Evolutionary conservation across 2,329 filamentous ascomycete genomes (phyloP).

Genomic region (Mollisiaceae sp.): DNA sequence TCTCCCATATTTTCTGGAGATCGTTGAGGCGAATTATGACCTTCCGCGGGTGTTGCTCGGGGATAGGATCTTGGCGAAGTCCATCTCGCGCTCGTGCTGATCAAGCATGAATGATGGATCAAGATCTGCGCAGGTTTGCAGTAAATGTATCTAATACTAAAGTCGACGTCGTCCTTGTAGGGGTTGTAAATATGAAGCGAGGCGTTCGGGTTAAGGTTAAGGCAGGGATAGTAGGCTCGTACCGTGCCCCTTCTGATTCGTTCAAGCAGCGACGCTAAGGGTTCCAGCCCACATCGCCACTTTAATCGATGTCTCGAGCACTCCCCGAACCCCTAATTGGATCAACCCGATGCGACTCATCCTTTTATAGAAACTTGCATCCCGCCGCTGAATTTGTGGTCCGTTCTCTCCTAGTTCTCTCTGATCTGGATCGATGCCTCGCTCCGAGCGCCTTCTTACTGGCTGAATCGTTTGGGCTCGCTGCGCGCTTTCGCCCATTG

Average conservation of each 20-base stretch:
- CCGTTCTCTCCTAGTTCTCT: not conserved
- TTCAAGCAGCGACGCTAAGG: not conserved
- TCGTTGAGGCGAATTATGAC: too few species aligned
- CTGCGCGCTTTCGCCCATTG: not conserved
- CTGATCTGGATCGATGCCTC: not conserved
- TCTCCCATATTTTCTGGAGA: too few species aligned
- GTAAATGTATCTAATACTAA: too few species aligned
- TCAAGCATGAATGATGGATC: too few species aligned
- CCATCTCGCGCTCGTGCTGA: too few species aligned
- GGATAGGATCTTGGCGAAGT: too few species aligned
- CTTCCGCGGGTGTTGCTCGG: too few species aligned
- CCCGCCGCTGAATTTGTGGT: not conserved
- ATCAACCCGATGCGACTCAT: not conserved
- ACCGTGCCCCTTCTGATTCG: not conserved
- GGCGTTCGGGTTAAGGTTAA: not conserved
- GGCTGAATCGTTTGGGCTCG: not conserved
- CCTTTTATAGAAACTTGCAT: constrained; percentile 1
- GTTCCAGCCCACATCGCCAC: not conserved
- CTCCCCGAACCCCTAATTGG: not conserved
- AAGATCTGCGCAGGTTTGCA: too few species aligned
- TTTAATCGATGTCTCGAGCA: not conserved
- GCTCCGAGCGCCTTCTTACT: not conserved
- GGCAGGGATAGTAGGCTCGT: not conserved
- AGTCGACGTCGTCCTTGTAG: too few species aligned
- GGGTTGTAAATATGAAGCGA: not conserved